Percentiles rank a stretch among this genome's conserved stretches.
Conservation (phyloP, 2,329 filamentous ascomycete genomes). For the Fusarium neocosmosporiellum region DNA sequence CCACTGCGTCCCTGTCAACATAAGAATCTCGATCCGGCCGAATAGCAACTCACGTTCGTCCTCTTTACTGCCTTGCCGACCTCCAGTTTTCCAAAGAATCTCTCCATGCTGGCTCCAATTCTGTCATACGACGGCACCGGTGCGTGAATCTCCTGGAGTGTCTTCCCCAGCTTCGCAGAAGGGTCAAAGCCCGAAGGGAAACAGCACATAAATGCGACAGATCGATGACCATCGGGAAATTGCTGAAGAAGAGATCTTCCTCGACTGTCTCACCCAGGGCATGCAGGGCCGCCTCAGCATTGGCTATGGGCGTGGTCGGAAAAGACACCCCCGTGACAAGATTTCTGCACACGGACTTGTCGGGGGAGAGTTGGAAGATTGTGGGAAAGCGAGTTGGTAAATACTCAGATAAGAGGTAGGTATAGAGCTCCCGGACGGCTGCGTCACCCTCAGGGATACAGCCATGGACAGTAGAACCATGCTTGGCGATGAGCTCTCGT, state of each 20-base stretch:
- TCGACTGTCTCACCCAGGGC: conserved; percentile 63
- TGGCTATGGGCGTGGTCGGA: conserved; percentile 37
- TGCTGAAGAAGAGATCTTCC: conserved; percentile 63
- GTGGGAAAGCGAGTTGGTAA: conserved; percentile 59
- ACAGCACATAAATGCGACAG: conserved; percentile 62
- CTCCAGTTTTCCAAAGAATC: conserved; percentile 55
- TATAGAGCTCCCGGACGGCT: conserved; percentile 60
- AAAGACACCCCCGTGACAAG: conserved; percentile 48
- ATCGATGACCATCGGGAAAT: conserved; percentile 53
- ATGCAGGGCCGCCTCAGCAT: conserved; percentile 51
- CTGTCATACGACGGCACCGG: conserved; percentile 66
- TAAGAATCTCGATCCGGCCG: background rate
- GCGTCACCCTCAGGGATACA: conserved; percentile 51
- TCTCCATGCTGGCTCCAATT: conserved; percentile 65
- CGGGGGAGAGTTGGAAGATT: conserved; percentile 53
- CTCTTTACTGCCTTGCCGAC: conserved; percentile 52
- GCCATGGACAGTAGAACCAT: conserved; percentile 55
- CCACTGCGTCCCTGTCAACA: conserved; percentile 4
- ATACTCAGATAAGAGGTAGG: conserved; percentile 58
- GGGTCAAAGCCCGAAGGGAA: conserved; percentile 50
- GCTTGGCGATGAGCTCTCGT: conserved; percentile 49
- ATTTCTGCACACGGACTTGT: conserved; percentile 51
- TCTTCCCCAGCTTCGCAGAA: conserved; percentile 46
- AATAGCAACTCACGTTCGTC: conserved; percentile 53
- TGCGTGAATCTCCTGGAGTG: conserved; percentile 46